phyloP scores from a whole-genome alignment of 1,284 basidiomycete species.

The Puccinia polysora region DNA sequence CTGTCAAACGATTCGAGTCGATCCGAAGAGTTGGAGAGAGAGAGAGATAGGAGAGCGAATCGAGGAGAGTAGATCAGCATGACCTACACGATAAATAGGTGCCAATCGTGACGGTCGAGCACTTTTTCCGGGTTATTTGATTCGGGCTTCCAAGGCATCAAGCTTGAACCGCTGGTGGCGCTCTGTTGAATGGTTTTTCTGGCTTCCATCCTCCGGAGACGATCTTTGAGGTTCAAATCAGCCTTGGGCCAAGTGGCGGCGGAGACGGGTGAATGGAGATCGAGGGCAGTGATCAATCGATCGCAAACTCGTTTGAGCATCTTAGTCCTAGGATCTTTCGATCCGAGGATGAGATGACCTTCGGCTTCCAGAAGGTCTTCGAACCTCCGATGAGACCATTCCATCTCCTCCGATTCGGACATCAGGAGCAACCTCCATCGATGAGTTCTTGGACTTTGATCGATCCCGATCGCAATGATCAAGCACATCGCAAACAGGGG shows the following conservation, averaged over 20 bases:
- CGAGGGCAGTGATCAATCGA: slow-evolving; percentile 26
- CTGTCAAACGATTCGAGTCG: not conserved
- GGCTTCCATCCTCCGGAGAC: not conserved
- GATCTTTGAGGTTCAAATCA: not conserved
- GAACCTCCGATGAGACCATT: slow-evolving; percentile 57
- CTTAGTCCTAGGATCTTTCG: slow-evolving; percentile 23
- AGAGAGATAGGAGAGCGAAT: not conserved
- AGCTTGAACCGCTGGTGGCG: slow-evolving; percentile 44
- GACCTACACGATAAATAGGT: slow-evolving; percentile 55
- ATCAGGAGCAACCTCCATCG: slow-evolving; percentile 59
- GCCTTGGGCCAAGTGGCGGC: slow-evolving; percentile 32
- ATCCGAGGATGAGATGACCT: not conserved
- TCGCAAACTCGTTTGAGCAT: slow-evolving; percentile 35
- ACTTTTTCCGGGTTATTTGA: slow-evolving; percentile 56
- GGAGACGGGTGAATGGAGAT: slow-evolving; percentile 37
- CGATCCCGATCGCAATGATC: slow-evolving; percentile 57
- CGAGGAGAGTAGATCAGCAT: too few species aligned
- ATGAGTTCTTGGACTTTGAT: slow-evolving; percentile 56
- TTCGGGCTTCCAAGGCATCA: slow-evolving; percentile 49
- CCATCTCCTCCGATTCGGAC: slow-evolving; percentile 57
- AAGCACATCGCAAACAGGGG: slow-evolving; percentile 56
- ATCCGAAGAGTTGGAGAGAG: not conserved
- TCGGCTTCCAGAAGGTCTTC: slow-evolving; percentile 41
- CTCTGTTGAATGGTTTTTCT: slow-evolving; percentile 18
- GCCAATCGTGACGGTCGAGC: slow-evolving; percentile 56